These are phyloP conservation scores for Fusarium sp. DNA, from an alignment of 2,329 filamentous ascomycete genomes.

Conservation along the genomic window DNA sequence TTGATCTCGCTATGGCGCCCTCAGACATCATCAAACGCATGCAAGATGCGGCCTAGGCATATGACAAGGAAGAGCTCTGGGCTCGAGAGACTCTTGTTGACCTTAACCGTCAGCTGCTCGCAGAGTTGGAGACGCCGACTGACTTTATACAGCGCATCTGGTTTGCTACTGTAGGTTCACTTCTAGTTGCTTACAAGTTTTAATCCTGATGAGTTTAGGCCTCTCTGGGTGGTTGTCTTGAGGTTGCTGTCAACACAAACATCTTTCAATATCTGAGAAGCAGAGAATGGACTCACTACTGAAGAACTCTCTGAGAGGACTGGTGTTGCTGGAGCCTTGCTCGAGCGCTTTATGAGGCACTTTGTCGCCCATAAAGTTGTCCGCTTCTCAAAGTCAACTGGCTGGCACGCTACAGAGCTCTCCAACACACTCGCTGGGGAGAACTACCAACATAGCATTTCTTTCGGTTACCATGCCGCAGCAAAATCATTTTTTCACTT, in stretches of 20 bases:
- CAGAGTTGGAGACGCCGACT: constrained; percentile 28
- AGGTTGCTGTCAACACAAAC: constrained; percentile 20
- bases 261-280: constrained; percentile 18
- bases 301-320: constrained; percentile 14
- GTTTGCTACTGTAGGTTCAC: constrained; percentile 19
- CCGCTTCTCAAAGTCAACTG: constrained; percentile 6
- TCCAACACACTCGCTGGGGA: constrained; percentile 24
- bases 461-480: constrained; percentile 21
- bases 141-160: constrained; percentile 25
- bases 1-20: constrained; percentile 3
- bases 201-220: constrained; percentile 1
- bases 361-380: constrained; percentile 26
- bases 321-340: constrained; percentile 12
- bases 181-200: too few species aligned
- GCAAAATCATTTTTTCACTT: constrained; percentile 18
- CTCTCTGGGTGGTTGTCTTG: constrained; percentile 21
- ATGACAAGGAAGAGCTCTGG: constrained; percentile 15
- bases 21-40: constrained; percentile 20
- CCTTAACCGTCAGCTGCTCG: constrained; percentile 27
- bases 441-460: constrained; percentile 26
- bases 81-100: constrained; percentile 26
- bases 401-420: constrained; percentile 25
- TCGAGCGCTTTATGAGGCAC: constrained; percentile 28
- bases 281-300: constrained; percentile 10
- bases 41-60: constrained; percentile 15